These are phyloP conservation scores for Tuber indicum DNA, from an alignment of 495 filamentous ascomycete genomes.

Conservation along the genomic window DNA sequence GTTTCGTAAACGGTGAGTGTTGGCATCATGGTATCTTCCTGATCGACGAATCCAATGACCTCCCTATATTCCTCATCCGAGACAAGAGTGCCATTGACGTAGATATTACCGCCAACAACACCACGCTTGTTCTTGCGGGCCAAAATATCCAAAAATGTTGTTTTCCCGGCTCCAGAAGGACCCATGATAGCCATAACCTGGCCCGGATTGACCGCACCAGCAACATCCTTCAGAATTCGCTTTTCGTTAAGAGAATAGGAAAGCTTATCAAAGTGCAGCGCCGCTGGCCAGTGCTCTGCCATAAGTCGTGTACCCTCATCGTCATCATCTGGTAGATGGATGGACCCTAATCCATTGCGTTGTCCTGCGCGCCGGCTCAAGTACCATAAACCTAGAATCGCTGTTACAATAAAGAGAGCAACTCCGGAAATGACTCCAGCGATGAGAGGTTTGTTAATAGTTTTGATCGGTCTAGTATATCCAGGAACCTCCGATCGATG, in stretches of 20 bases:
- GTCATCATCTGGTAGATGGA: slow-evolving; percentile 68
- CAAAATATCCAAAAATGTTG: slow-evolving; percentile 92
- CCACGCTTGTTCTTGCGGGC: slow-evolving; percentile 97
- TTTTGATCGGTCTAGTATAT: slow-evolving; percentile 78
- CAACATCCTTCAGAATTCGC: slow-evolving; percentile 72
- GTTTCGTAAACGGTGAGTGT: slow-evolving; percentile 98
- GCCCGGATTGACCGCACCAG: slow-evolving; percentile 77
- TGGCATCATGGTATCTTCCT: slow-evolving; percentile 95
- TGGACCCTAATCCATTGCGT: slow-evolving; percentile 61
- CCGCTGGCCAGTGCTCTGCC: slow-evolving; percentile 82
- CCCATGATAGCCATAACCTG: slow-evolving; percentile 98
- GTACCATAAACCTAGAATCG: slow-evolving; percentile 81
- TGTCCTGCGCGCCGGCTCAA: slow-evolving; percentile 62
- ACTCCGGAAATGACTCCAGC: slow-evolving; percentile 86
- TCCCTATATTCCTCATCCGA: slow-evolving; percentile 77
- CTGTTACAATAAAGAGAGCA: slow-evolving; percentile 76
- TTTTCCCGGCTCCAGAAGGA: slow-evolving; percentile 94
- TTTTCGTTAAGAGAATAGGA: slow-evolving; percentile 81
- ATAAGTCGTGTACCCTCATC: slow-evolving; percentile 81
- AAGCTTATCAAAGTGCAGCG: slow-evolving; percentile 81
- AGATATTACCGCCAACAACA: slow-evolving; percentile 70
- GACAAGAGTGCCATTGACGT: slow-evolving; percentile 88
- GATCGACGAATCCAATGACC: slow-evolving; percentile 93
- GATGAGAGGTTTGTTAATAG: slow-evolving; percentile 95
- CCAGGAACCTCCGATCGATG: slow-evolving; percentile 88